These are phyloP conservation scores for Colletotrichum graminicola DNA, from an alignment of 2,329 filamentous ascomycete genomes.

Conservation along the genomic window DNA sequence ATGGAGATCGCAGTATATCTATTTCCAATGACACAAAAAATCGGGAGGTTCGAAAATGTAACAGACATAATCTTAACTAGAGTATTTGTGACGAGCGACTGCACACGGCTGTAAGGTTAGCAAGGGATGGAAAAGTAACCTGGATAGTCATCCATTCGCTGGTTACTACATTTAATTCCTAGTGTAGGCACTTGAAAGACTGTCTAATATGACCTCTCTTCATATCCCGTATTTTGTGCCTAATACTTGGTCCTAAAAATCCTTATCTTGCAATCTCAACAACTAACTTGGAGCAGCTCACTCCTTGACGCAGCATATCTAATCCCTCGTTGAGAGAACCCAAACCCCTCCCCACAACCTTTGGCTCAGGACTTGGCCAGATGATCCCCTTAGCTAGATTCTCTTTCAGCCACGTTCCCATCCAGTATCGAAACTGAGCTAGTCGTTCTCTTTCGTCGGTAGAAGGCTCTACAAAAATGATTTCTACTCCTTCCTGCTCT, in stretches of 20 bases:
- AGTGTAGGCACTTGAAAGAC: no score
- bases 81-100: no score
- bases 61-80: no score
- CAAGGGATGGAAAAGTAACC: no score
- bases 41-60: no score
- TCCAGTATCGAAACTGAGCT: neutral
- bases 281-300: neutral
- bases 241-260: neutral
- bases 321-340: neutral
- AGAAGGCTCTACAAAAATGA: neutral
- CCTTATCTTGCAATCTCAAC: neutral
- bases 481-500: neutral
- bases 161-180: no score
- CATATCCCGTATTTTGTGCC: no score
- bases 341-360: neutral
- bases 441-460: neutral
- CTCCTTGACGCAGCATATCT: neutral
- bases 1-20: no score
- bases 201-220: no score
- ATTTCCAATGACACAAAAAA: no score
- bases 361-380: neutral
- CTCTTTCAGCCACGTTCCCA: neutral
- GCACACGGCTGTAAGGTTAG: no score
- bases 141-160: no score
- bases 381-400: neutral